Conservation (phyloP, 805 yeast species). For the Suhomyces tanzawaensis region DNA sequence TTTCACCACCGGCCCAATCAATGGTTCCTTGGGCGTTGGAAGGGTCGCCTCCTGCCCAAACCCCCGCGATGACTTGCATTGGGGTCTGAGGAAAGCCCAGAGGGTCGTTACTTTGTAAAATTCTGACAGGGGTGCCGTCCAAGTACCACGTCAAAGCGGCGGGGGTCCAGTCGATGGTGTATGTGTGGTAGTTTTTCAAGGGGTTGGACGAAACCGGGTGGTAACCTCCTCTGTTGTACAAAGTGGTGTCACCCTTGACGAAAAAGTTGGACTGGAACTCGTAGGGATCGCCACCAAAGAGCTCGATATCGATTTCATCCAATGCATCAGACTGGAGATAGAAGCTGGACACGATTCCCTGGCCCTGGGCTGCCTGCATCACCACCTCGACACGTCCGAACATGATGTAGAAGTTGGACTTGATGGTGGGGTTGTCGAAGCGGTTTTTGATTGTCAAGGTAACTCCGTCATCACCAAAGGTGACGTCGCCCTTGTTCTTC, state of each 20-base stretch:
- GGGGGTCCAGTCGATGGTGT: slow-evolving; percentile 81
- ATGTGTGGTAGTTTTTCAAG: slow-evolving; percentile 62
- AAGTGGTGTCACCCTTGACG: slow-evolving; percentile 73
- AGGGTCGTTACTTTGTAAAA: slow-evolving; percentile 48
- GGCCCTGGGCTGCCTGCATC: slow-evolving; percentile 71
- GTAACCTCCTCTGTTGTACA: slow-evolving; percentile 78
- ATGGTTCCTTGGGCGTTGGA: slow-evolving; percentile 64
- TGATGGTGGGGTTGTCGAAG: slow-evolving; percentile 75
- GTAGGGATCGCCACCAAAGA: slow-evolving; percentile 76
- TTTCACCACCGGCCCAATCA: slow-evolving; percentile 78
- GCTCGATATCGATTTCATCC: slow-evolving; percentile 88
- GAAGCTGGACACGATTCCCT: slow-evolving; percentile 77
- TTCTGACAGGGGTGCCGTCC: slow-evolving; percentile 69
- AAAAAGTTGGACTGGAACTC: slow-evolving; percentile 79
- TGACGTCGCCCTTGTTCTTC: slow-evolving; percentile 8
- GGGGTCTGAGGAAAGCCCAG: slow-evolving; percentile 92
- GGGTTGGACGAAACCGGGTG: slow-evolving; percentile 57
- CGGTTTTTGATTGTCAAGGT: slow-evolving; percentile 56
- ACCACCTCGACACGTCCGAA: slow-evolving; percentile 79
- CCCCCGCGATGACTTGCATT: slow-evolving; percentile 65
- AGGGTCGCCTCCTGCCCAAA: slow-evolving; percentile 84
- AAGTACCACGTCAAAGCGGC: slow-evolving; percentile 65
- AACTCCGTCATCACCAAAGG: slow-evolving; percentile 52
- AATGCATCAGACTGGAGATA: slow-evolving; percentile 79
- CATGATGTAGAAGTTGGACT: slow-evolving; percentile 81